Base-by-base conservation (phyloP, 371 early-diverging fungal species). In the Mortierella sp. region DNA sequence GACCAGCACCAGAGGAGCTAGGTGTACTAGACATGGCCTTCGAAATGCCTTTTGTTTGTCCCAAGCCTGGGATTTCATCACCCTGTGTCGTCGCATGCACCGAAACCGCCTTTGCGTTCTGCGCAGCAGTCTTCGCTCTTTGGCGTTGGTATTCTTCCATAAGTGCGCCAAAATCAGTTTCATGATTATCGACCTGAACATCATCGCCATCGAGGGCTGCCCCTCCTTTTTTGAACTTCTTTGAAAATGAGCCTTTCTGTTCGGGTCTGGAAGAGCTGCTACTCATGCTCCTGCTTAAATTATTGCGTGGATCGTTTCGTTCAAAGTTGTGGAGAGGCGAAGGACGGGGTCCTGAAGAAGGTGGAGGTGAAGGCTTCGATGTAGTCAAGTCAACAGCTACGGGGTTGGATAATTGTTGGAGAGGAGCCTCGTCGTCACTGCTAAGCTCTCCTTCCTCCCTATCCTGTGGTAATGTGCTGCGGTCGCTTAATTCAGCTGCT, bases 381-480 rank as follows among this genome's bases (percentile, higher is more conserved):
- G 28, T 18, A 19, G 57, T 37, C 4, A 12, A 16, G 16, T 28
- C 7, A 14, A 14, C 30, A 14, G 37, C 9, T 12, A 21, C 11
- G 28, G 62, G 6, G 26, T 29, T 14, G 16, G 11, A 23, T 30
- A 16, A 19, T 47, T 16, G 60, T 7, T 21, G 58, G 1, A 18
- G 6, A 26, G 7, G 29, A 18, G 44, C 21, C 7, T 25, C 15
- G 15, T 75, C 75, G 1, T 76, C 76, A n/a, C 71, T 72, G 21
- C 64, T 76, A 51, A 76, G 66, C 21, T 76, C 76, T 7, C 76
- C 76, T 11, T 76, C 76, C 52, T 76, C 76, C 28, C 29, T 62
- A 25, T 76, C 76, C 7, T 37, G 37, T 37, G 37, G 37, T 5
- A 37, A 37, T 37, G 37, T 5, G 37, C 9, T 5, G 37, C 9